Conservation (phyloP, 345 rosid genomes). For the Eucalyptus lansdowneana region DNA sequence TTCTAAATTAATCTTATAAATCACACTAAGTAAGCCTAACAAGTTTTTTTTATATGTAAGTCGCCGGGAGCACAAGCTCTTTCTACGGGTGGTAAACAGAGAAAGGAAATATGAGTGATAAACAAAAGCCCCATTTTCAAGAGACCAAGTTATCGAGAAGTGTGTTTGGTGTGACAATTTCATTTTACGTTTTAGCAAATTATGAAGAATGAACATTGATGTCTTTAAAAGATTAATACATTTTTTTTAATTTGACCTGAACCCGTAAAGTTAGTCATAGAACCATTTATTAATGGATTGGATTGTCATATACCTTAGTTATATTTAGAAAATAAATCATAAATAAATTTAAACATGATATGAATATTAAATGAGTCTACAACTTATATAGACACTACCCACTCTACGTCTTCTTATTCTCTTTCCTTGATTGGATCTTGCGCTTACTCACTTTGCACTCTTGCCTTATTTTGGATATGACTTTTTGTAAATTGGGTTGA, state of each 20-base stretch:
- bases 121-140: neutral
- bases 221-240: neutral
- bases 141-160: neutral
- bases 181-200: neutral
- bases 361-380: no score
- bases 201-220: neutral
- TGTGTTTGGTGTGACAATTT: neutral
- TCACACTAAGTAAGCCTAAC: neutral
- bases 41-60: neutral
- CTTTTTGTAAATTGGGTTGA: no score
- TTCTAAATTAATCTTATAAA: neutral
- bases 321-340: no score
- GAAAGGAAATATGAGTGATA: neutral
- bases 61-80: neutral
- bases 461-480: no score
- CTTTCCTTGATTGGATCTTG: fast-evolving
- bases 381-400: no score
- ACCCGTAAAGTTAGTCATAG: no score
- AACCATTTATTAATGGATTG: no score
- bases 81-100: neutral
- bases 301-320: neutral
- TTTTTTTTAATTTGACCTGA: neutral
- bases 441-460: no score
- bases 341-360: no score
- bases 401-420: no score